phyloP scores from a whole-genome alignment of 129 eudicot species.

The Flaveria ramosissima region DNA sequence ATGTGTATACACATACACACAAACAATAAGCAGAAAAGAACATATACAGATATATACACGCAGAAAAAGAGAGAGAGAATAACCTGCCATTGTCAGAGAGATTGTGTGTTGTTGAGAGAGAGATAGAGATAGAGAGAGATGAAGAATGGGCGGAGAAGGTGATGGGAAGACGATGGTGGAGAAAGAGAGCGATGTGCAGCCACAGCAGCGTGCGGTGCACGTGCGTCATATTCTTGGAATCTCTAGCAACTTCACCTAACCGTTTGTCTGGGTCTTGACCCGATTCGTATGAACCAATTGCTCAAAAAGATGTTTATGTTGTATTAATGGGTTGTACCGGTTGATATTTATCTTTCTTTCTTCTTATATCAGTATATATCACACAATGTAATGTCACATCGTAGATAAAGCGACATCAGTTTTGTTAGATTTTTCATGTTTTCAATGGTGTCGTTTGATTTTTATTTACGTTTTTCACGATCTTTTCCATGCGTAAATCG shows the following conservation, averaged over 20 bases:
- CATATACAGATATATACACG: too few relatives aligned
- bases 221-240: constrained; percentile 22
- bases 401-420: too few relatives aligned
- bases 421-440: too few relatives aligned
- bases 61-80: neutral
- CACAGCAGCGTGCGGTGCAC: constrained; percentile 34
- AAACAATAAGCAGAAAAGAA: neutral
- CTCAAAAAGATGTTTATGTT: too few relatives aligned
- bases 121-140: neutral
- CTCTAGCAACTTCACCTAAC: neutral
- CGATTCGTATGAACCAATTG: too few relatives aligned
- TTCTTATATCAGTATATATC: too few relatives aligned
- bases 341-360: too few relatives aligned
- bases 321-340: too few relatives aligned
- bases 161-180: constrained; percentile 26
- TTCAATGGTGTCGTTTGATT: too few relatives aligned
- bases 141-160: constrained; percentile 40
- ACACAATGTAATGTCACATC: too few relatives aligned
- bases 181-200: neutral
- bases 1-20: constrained; percentile 3
- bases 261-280: neutral
- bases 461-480: too few relatives aligned
- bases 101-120: constrained; percentile 16
- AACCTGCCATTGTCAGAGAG: constrained; percentile 34
- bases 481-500: too few relatives aligned